Percentiles rank a stretch among this genome's conserved stretches.
Conservation (phyloP, 192 early-diverging fungal species). For the Coemansia sp. region DNA sequence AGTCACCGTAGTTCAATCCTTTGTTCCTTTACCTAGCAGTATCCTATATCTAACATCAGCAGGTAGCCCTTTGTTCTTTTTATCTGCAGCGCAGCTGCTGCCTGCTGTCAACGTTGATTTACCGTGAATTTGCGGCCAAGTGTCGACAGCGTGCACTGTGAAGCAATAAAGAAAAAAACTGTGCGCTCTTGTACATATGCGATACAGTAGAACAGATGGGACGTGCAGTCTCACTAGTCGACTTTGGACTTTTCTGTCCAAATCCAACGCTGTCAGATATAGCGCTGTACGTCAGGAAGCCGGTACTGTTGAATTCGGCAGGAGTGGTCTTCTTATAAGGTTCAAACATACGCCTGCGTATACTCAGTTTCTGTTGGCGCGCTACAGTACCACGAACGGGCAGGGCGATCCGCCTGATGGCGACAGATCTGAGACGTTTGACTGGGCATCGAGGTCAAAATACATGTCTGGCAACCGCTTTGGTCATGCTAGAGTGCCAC, state of each 20-base stretch:
- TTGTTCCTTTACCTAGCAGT: neutral
- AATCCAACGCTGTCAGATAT: neutral
- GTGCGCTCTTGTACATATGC: neutral
- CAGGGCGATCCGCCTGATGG: neutral
- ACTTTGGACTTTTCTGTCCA: neutral
- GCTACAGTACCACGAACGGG: neutral
- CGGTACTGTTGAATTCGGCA: neutral
- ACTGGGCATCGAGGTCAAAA: neutral
- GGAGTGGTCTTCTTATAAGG: neutral
- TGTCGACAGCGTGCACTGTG: neutral
- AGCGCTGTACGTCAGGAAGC: neutral
- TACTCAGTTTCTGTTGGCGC: conserved; percentile 1
- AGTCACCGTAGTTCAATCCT: neutral
- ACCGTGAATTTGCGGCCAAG: neutral
- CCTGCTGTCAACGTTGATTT: neutral
- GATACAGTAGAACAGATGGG: neutral
- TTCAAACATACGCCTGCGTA: conserved; percentile 2
- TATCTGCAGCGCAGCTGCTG: neutral
- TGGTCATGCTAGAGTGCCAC: neutral
- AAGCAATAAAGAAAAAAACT: neutral
- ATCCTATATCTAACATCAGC: neutral
- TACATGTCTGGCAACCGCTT: neutral
- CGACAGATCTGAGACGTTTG: neutral
- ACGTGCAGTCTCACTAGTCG: neutral
- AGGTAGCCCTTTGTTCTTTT: neutral